phyloP scores from a whole-genome alignment of 208 protist species.

The Acanthamoeba healyi region DNA sequence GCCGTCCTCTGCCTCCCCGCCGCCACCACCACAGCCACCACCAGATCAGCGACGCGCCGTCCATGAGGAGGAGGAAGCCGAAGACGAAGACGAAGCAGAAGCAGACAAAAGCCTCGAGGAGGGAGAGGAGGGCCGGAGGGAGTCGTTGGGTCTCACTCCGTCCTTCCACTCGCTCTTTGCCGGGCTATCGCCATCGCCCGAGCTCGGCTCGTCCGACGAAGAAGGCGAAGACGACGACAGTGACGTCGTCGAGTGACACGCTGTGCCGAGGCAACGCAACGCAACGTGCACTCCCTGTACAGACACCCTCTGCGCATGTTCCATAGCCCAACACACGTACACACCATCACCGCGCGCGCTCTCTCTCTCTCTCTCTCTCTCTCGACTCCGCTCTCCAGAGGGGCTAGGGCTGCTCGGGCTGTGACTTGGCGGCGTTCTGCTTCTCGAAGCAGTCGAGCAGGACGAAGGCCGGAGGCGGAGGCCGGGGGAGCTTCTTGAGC shows the following conservation, averaged over 20 bases:
- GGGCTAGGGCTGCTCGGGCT: too few species aligned
- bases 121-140: background rate
- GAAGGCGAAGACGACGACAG: too few species aligned
- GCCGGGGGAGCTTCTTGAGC: conserved; percentile 5
- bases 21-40: background rate
- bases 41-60: background rate
- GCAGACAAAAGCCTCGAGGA: background rate
- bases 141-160: background rate
- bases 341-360: too few species aligned
- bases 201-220: background rate
- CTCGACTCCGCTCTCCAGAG: too few species aligned
- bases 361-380: too few species aligned
- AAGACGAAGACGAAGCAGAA: background rate
- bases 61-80: background rate
- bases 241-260: too few species aligned
- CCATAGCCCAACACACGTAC: too few species aligned
- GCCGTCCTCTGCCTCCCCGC: background rate
- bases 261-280: too few species aligned
- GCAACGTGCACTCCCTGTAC: too few species aligned
- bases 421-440: background rate
- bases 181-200: background rate
- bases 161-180: background rate
- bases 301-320: too few species aligned
- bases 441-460: conserved; percentile 1
- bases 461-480: background rate